Conservation (phyloP, 2,329 filamentous ascomycete species). For the Pseudogymnoascus sp. region DNA sequence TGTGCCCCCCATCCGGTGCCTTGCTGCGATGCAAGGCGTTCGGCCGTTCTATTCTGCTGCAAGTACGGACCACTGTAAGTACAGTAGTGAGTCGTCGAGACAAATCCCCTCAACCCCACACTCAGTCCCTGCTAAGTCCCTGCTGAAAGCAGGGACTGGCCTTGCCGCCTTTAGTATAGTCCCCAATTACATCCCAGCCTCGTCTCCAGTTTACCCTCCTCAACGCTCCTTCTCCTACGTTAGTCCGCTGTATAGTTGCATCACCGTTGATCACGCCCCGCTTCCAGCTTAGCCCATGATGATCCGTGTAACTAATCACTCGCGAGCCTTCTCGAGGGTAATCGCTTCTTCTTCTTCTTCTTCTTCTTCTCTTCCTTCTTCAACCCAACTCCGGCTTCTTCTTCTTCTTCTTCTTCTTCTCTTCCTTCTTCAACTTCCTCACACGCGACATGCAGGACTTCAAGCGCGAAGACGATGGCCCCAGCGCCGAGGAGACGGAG, state of each 20-base stretch:
- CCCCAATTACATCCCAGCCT: neutral
- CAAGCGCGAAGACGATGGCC: conserved; percentile 10
- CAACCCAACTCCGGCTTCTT: neutral
- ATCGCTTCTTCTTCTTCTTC: neutral
- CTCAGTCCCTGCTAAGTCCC: neutral
- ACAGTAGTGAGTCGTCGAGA: neutral
- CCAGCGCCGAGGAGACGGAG: conserved; percentile 11
- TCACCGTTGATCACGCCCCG: conserved; percentile 2
- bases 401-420: neutral
- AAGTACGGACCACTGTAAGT: neutral
- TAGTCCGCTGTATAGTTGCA: conserved; percentile 1
- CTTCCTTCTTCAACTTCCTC: neutral
- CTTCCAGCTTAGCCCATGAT: conserved; percentile 2
- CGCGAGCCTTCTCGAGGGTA: neutral
- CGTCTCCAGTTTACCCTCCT: conserved; percentile 4
- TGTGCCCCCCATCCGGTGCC: neutral
- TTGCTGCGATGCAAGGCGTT: neutral
- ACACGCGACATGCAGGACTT: conserved; percentile 2
- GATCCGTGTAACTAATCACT: conserved; percentile 7
- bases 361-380: neutral
- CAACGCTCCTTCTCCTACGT: neutral
- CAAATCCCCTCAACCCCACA: conserved; percentile 8
- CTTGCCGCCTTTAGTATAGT: neutral
- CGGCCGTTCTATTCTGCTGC: too few relatives aligned
- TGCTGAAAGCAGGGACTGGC: neutral